A percentile compares a stretch with the other conserved stretches of the same genome.
Conservation (phyloP, 768 basidiomycete species). For the Chiua virens region DNA sequence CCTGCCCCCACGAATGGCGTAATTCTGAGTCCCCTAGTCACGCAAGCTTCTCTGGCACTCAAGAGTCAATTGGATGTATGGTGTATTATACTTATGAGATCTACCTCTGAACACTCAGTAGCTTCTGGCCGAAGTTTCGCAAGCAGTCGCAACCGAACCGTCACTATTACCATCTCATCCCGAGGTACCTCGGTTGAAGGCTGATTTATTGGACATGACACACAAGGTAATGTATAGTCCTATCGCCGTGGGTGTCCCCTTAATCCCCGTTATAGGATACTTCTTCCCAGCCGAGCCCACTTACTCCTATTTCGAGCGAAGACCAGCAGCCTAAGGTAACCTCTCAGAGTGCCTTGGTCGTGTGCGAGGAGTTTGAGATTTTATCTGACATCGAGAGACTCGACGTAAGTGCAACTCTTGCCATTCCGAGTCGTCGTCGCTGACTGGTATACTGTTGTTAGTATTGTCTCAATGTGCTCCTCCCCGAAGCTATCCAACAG, state of each 20-base stretch:
- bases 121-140: slow-evolving; percentile 30
- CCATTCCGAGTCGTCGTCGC: not conserved
- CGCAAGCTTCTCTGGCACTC: slow-evolving; percentile 11
- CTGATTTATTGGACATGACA: slow-evolving; percentile 1
- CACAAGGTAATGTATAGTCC: slow-evolving; percentile 12
- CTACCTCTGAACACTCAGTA: slow-evolving; percentile 18
- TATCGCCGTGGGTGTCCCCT: not conserved
- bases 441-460: slow-evolving; percentile 24
- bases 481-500: slow-evolving; percentile 71
- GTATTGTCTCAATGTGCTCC: slow-evolving; percentile 73
- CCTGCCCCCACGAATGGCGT: slow-evolving; percentile 1
- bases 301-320: slow-evolving; percentile 19
- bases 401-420: slow-evolving; percentile 38
- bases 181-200: slow-evolving; percentile 18
- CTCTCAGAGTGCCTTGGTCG: slow-evolving; percentile 20
- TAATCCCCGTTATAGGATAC: slow-evolving; percentile 11
- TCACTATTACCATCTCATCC: slow-evolving; percentile 27
- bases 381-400: slow-evolving; percentile 49
- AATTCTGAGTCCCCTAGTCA: slow-evolving; percentile 10
- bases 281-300: slow-evolving; percentile 20
- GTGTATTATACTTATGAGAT: slow-evolving; percentile 7
- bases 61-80: slow-evolving; percentile 31
- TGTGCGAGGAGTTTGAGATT: slow-evolving; percentile 45
- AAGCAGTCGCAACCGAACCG: slow-evolving; percentile 29
- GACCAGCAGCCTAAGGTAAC: not conserved